phyloP scores from a whole-genome alignment of 805 yeast species.

The Candida koratica region DNA sequence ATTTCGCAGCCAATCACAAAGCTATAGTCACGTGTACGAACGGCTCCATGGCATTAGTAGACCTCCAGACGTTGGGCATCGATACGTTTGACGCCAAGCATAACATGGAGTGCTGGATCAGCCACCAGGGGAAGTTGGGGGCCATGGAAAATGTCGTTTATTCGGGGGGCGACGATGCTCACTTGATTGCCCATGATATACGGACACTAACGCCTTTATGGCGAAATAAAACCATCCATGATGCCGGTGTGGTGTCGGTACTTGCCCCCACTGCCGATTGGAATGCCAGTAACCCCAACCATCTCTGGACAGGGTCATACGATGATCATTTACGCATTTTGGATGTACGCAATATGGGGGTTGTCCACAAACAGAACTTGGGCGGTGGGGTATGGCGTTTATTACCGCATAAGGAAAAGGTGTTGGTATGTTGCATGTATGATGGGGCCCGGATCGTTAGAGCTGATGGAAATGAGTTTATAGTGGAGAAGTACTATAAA shows the following conservation, averaged over 20 bases:
- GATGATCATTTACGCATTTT: conserved; percentile 72
- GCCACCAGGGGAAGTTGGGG: conserved; percentile 58
- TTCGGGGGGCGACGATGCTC: conserved; percentile 89
- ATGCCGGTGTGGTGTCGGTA: conserved; percentile 88
- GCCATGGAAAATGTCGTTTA: conserved; percentile 56
- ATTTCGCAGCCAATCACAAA: conserved; percentile 8
- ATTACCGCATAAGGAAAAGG: conserved; percentile 52
- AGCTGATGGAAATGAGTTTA: conserved; percentile 22
- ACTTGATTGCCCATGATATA: conserved; percentile 69
- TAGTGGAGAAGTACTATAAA: conserved; percentile 44
- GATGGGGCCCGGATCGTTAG: conserved; percentile 78
- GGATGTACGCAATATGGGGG: conserved; percentile 66
- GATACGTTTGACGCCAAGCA: conserved; percentile 44
- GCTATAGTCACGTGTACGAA: conserved; percentile 55
- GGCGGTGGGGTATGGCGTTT: conserved; percentile 98
- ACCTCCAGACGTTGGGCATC: conserved; percentile 18
- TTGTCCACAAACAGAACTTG: conserved; percentile 44
- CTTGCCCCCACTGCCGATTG: conserved; percentile 45
- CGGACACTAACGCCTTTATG: conserved; percentile 37
- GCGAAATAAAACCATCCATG: conserved; percentile 47
- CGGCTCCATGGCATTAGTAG: conserved; percentile 53
- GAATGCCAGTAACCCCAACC: conserved; percentile 41
- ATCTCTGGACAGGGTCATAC: conserved; percentile 84
- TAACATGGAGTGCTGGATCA: conserved; percentile 85
- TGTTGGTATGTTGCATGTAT: conserved; percentile 90